Base-by-base conservation (phyloP, 768 basidiomycete species). In the Tricholoma hemisulphureum region DNA sequence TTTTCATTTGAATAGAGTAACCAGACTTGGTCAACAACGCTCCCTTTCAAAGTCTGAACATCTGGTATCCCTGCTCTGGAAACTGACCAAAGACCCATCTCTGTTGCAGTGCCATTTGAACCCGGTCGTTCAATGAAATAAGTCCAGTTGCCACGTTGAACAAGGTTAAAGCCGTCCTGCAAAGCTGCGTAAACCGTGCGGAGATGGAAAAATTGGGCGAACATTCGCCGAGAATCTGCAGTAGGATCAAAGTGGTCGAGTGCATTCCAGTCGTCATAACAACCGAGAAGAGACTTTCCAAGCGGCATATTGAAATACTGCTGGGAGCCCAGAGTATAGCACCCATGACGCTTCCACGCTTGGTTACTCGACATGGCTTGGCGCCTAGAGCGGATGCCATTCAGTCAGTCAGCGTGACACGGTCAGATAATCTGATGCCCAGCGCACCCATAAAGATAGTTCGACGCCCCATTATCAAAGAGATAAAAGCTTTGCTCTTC, bases 231-330 rank as follows among this genome's bases (percentile, higher is more conserved):
- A 35, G 81, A 80, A 65, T 91, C 87, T 11, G 87, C 75, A 2
- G 94, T 95, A 24, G 93, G 93, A 71, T 97, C 95, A 69, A 96
- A 96, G 70, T 97, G 95, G 65, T 97, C 95, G 29, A 95, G 84
- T 2, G 90, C 83, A 70, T 96, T 95, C 92, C 91, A 95, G 63
- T 91, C 86, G 67, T 96, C 93, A 46, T 88, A 65, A 69, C 95
- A 97, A 46, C 93, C 95, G 16, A 93, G 75, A 29, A 93, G 69
- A 2, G 90, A 74, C 64, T 84, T 85, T 55, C 89, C 88, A 62
- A 95, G 78, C 1, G 90, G 89, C 84, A 95, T 91, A 73, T 96
- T 94, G 80, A 89, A 97, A 75, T 95, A 97, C 67, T 96, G 95
- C 59, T 83, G 80, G 7, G 95, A 96, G 10, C 95, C 95, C 31